Percentiles rank a stretch among this genome's conserved stretches.
Evolutionary conservation across 768 basidiomycete species (phyloP).

Genomic region (Russula compacta): DNA sequence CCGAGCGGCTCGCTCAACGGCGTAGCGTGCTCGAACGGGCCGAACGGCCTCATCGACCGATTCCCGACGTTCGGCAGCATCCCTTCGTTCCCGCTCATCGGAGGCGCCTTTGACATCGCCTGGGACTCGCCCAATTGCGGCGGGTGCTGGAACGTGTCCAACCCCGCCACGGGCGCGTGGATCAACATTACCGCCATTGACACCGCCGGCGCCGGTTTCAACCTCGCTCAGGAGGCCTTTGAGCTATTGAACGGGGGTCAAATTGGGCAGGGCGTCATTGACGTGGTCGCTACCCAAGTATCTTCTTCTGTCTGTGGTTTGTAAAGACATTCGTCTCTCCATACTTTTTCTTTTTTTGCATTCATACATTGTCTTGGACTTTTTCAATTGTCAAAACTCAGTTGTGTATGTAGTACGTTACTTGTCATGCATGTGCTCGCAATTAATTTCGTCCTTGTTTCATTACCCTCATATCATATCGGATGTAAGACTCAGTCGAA

Average conservation of each 20-base stretch:
- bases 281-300: conserved; percentile 25
- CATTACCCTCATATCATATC: background rate
- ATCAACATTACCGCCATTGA: conserved; percentile 48
- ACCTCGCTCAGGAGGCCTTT: conserved; percentile 28
- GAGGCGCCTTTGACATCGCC: conserved; percentile 41
- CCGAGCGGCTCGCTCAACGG: conserved; percentile 30
- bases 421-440: background rate
- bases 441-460: background rate
- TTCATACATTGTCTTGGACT: background rate
- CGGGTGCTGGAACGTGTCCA: conserved; percentile 52
- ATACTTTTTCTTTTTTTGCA: background rate
- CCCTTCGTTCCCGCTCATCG: conserved; percentile 52
- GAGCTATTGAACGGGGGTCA: conserved; percentile 25
- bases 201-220: conserved; percentile 34
- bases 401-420: background rate
- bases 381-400: background rate
- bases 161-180: conserved; percentile 30
- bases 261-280: conserved; percentile 21
- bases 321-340: background rate
- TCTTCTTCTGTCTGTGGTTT: conserved; percentile 22
- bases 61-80: conserved; percentile 44
- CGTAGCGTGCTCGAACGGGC: conserved; percentile 45
- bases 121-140: conserved; percentile 49
- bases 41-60: conserved; percentile 39
- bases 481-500: background rate